Evolutionary conservation across 495 filamentous ascomycete species (phyloP), one percentile per base, ranked within the genome.

Genomic region (Penicillium roqueforti): DNA sequence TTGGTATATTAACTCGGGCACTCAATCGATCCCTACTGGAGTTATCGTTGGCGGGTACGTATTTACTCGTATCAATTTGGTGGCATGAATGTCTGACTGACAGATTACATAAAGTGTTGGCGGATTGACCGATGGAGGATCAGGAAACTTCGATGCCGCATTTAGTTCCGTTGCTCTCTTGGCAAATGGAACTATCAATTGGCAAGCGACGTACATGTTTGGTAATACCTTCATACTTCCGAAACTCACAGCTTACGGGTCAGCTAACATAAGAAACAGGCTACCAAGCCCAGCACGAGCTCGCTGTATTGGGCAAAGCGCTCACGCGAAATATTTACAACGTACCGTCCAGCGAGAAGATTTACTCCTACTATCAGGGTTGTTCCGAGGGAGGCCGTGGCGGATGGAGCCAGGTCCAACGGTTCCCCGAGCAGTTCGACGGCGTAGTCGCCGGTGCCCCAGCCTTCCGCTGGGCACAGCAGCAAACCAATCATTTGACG

Each of bases 361-460:
- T 79, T 1, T 82, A 80, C 55, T 65, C 75, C 3, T 82, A 80
- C 55, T 82, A 73, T 47, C 73, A 80, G 39, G 77, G 77, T 0
- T 82, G 79, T 57, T 78, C 74, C 2, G 77, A 80, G 28, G 79
- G 79, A 4, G 79, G 79, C 3, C 66, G 77, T n/a, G 74, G 79
- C 42, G 79, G 79, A 3, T 59, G 55, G 57, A 78, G 70, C 37
- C 76, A 80, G 55, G 67, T 79, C 19, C 77, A 82, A 55, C 72
- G 75, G 6, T 81, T 62, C 53, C 65, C 59, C 0, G 67, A 72
- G 7, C 61, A 76, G 32, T 79, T 63, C 20, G 79, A 82, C 43
- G 79, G 78, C 14, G 69, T 65, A 5, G 64, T 69, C 3, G 67
- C 68, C 28, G 77, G 73, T 6, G 77, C 79, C 0, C 78, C 79